Conservation (phyloP, 768 basidiomycete species). For the Mycena pura region DNA sequence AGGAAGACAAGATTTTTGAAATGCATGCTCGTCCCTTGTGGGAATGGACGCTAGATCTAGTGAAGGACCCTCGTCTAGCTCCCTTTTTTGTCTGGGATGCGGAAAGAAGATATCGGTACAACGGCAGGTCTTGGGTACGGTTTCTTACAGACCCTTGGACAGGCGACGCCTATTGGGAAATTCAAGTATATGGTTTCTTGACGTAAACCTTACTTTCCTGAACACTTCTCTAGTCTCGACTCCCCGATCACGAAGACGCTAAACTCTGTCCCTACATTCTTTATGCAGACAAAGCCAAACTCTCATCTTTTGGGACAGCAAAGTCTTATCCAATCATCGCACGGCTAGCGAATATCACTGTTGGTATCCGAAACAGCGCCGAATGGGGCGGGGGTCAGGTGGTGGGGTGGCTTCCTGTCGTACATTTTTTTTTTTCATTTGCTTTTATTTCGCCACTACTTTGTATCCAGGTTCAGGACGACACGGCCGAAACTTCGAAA, state of each 20-base stretch:
- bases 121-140: slow-evolving; percentile 33
- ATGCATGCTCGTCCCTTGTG: slow-evolving; percentile 8
- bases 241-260: slow-evolving; percentile 29
- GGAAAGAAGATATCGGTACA: slow-evolving; percentile 17
- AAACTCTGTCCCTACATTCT: slow-evolving; percentile 41
- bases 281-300: slow-evolving; percentile 48
- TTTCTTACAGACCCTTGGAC: slow-evolving; percentile 48
- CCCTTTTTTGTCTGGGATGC: slow-evolving; percentile 2
- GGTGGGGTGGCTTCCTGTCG: slow-evolving; percentile 48
- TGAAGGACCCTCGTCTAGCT: background rate
- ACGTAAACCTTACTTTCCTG: background rate
- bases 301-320: slow-evolving; percentile 45
- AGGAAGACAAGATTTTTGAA: background rate
- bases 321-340: slow-evolving; percentile 48
- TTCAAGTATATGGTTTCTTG: slow-evolving; percentile 38
- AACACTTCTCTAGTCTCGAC: slow-evolving; percentile 15
- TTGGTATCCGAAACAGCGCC: slow-evolving; percentile 39
- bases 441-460: background rate
- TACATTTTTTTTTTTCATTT: slow-evolving; percentile 23
- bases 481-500: slow-evolving; percentile 30
- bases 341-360: slow-evolving; percentile 39
- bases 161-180: slow-evolving; percentile 42
- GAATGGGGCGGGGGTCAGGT: slow-evolving; percentile 41
- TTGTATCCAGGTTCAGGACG: slow-evolving; percentile 31
- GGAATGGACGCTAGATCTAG: background rate